Evolutionary conservation across 805 yeast genomes (phyloP), one percentile per base, ranked within the genome.

Genomic region (Metschnikowia noctiluminum): DNA sequence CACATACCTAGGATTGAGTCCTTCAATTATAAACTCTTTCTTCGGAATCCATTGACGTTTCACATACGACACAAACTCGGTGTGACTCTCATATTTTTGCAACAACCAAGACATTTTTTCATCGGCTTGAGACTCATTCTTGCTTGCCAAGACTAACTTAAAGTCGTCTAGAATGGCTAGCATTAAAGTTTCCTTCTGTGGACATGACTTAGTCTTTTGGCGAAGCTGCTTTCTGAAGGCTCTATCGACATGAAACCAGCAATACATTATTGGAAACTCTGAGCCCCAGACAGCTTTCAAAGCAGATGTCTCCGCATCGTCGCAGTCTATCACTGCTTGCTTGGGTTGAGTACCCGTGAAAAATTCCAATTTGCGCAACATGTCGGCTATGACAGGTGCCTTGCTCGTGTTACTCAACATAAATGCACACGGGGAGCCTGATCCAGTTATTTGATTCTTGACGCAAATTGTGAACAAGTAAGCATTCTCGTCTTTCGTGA

Each of bases 311-410:
- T 28, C 10, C 16, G 27, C 36, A 16, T n/a, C 12, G 31, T 40
- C 43, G 30, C 43, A 40, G 13, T 40, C 43, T 6, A 16, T 40
- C 14, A 40, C 43, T 31, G 43, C 43, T 31, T 40, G 37, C 31
- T 8, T 13, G n/a, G 36, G 43, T 32, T 15, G 9, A n/a, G 31
- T 12, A n/a, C 21, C 28, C 12, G 30, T 32, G 14, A 30, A 32
- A 10, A n/a, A 31, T 16, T 28, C 7, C 9, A 31, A n/a, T 31
- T 30, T 40, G 16, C 28, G 21, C 37, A 40, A 40, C 15, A 40
- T 31, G 36, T 40, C 43, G 1, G 43, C 27, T 6, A 40, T 31
- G n/a, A 40, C 36, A 7, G 37, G 37, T 13, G 43, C 35, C 31
- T 40, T 7, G 11, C 28, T 21, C 9, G 37, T 9, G 28, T 40